Evolutionary conservation across 1,284 basidiomycete genomes (phyloP), one percentile per base, ranked within the genome.

Genomic region (Ceratobasidium sp.): DNA sequence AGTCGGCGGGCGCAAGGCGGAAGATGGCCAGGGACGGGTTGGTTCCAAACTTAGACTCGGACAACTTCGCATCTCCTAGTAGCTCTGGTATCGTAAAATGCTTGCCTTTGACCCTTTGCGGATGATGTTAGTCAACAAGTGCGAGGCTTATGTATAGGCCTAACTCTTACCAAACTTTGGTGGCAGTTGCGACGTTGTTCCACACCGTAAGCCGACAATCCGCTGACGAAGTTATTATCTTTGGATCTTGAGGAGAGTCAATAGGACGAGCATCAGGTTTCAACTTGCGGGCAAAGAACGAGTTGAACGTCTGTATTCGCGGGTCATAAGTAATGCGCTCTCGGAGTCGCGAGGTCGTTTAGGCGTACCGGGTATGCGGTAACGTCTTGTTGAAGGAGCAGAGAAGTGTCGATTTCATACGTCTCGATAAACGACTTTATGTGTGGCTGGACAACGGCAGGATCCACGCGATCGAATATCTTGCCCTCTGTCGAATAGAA

Each of bases 171-270:
- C 83, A 87, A 64, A 86, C 75, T 72, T 82, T 78, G 69, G 84
- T 87, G 38, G 87, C 86, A 21, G 80, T 77, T 30, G 79, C 78
- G 32, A 86, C 82, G 2, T 79, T 82, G 18, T 80, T 77, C 72
- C 84, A 87, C 4, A 84, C 85, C 41, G 83, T 84, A 75, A 87
- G 76, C 6, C 86, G 80, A 75, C 86, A 88, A 76, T 88, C 87
- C 0, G 87, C 85, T 7, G 83, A 82, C n/a, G 82, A 83, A 44
- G 82, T 81, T 61, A 88, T 76, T 47, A 84, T 78, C 0, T 64
- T 74, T 2, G 79, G 78, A 75, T 88, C 83, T 1, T 81, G 78
- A 0, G 83, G 83, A 7, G 81, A 79, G 1, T 82, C 82, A 38
- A 85, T 81, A 0, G 85, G 84, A 21, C 87, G 80, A 6, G 85